Conservation (phyloP, 2,329 filamentous ascomycete genomes). For the Aspergillus quadrilineatus region DNA sequence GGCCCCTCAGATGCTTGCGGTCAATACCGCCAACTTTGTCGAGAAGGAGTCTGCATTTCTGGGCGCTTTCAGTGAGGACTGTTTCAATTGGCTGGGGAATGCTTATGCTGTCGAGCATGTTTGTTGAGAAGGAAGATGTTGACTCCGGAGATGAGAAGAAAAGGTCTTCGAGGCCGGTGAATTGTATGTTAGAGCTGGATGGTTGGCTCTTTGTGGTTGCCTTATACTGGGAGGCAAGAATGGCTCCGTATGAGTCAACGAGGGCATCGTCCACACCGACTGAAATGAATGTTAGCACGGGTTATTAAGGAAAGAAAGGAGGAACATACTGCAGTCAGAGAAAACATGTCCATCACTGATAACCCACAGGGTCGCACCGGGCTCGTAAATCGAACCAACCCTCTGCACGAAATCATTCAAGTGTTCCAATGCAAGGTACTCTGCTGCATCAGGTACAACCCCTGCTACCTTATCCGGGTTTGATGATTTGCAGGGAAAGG, state of each 20-base stretch:
- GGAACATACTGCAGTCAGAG: constrained; percentile 42
- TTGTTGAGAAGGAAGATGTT: neutral
- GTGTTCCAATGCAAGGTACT: constrained; percentile 34
- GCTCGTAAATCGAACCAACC: constrained; percentile 33
- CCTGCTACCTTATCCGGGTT: constrained; percentile 37
- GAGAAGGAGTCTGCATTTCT: neutral
- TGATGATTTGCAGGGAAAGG: constrained; percentile 45
- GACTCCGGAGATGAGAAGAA: neutral
- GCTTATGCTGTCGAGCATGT: neutral
- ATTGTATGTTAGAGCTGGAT: neutral
- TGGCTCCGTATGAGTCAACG: neutral
- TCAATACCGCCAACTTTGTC: neutral
- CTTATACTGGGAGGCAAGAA: neutral
- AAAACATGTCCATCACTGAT: constrained; percentile 46
- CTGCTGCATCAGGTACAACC: constrained; percentile 35
- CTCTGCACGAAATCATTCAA: constrained; percentile 31
- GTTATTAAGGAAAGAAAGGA: neutral
- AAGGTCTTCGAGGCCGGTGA: neutral
- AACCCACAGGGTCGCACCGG: constrained; percentile 38
- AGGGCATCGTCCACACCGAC: neutral
- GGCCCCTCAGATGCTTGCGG: constrained; percentile 14
- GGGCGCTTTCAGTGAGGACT: neutral
- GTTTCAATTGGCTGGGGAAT: neutral
- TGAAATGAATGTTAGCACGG: neutral
- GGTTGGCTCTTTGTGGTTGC: too few relatives aligned